Base-by-base conservation (phyloP, 208 protist species). In the Leishmania gerbilli region DNA sequence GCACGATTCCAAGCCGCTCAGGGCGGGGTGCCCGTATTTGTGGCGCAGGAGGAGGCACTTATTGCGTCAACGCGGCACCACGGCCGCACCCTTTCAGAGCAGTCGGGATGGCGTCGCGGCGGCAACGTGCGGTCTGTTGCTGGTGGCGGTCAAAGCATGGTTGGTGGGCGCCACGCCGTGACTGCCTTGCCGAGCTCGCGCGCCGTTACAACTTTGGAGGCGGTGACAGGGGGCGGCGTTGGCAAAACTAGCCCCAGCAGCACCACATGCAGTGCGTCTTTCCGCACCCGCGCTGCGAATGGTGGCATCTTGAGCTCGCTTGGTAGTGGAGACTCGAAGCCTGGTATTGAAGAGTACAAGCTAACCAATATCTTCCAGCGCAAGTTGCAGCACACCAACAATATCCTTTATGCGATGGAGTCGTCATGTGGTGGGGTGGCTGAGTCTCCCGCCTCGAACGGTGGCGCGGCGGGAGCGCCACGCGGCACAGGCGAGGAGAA, bases 1-100 rank as follows among this genome's bases (percentile, higher is more conserved):
- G 21, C 80, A 2, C 45, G 64, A 49, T 64, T 17, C 19, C 40
- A 58, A 34, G 62, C 55, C 31, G 40, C 77, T 49, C 40, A 76
- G 19, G 3, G 34, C 8, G 45, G 55, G 51, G 77, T 69, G 65
- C 75, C 80, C 19, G 49, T 82, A 19, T 62, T 87, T 1, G 76
- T 81, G 37, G 88, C 84, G 8, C 80, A 87, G 60, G 88, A 87
- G 76, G 81, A 89, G 84, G 75, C 81, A n/a, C 21, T 84, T 40
- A 31, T 65, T 64, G 31, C 76, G 24, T 82, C 74, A 24, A 62
- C 80, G 47, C 74, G 67, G 55, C 76, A 83, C 72, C 71, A 84
- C 80, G 45, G 65, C 45, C 56, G 78, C 6, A 47, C 72, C 65
- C 19, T 74, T 24, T 80, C 87, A 34, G 84, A 87, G 64, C 77